Evolutionary conservation across 371 early-diverging fungal species (phyloP).

Genomic region (Massospora cicadina): DNA sequence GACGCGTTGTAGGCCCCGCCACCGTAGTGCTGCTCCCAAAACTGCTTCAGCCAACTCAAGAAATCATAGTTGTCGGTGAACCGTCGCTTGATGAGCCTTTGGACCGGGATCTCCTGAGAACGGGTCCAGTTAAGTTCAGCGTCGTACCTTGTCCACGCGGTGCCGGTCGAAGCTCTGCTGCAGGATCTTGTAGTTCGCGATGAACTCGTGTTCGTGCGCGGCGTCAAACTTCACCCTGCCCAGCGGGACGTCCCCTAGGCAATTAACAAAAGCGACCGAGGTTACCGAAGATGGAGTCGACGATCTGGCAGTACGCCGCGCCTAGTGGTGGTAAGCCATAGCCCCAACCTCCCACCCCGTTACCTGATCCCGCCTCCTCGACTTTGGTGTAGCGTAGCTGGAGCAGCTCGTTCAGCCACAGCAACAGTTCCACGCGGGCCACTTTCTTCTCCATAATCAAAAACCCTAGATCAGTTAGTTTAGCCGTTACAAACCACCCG

Average conservation of each 20-base stretch:
- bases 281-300: constrained; percentile 54
- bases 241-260: constrained; percentile 36
- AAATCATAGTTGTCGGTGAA: constrained; percentile 96
- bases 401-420: constrained; percentile 82
- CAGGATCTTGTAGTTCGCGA: constrained; percentile 61
- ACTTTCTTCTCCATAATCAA: constrained; percentile 27
- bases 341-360: not conserved
- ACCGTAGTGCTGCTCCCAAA: constrained; percentile 66
- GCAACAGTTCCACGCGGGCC: constrained; percentile 69
- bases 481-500: no score
- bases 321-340: constrained; percentile 19
- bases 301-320: constrained; percentile 59
- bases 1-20: constrained; percentile 71
- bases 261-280: constrained; percentile 10
- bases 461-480: not conserved
- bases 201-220: constrained; percentile 64
- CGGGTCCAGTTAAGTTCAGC: not conserved
- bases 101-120: constrained; percentile 53
- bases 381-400: constrained; percentile 75
- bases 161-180: constrained; percentile 45
- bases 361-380: constrained; percentile 87
- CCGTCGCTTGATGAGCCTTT: constrained; percentile 70
- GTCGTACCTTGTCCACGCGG: constrained; percentile 28
- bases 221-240: constrained; percentile 55
- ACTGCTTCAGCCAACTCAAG: constrained; percentile 80